These are phyloP conservation scores for Paraphoma sp. DNA, from an alignment of 2,329 filamentous ascomycete species.

Conservation along the genomic window DNA sequence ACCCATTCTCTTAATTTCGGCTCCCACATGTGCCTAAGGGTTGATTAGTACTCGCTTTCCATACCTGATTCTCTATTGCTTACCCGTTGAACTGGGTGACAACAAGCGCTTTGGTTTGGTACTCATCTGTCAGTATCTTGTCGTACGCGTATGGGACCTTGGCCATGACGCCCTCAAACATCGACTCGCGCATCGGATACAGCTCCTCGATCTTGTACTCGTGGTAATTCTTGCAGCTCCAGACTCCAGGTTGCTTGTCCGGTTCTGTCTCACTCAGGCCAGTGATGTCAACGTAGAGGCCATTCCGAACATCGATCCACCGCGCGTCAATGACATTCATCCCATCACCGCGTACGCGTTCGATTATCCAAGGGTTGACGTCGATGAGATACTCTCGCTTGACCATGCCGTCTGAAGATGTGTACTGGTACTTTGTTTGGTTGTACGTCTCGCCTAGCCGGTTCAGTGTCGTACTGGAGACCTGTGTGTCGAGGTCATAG, in stretches of 20 bases:
- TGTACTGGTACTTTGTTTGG: conserved; percentile 64
- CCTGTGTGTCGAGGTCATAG: conserved; percentile 83
- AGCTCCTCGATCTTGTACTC: conserved; percentile 73
- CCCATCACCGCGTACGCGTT: conserved; percentile 69
- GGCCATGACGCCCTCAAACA: conserved; percentile 76
- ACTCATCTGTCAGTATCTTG: conserved; percentile 70
- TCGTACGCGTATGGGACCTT: conserved; percentile 74
- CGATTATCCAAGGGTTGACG: conserved; percentile 73
- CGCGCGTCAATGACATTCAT: conserved; percentile 83
- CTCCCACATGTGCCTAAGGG: conserved; percentile 65
- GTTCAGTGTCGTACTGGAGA: conserved; percentile 70
- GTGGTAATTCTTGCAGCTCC: conserved; percentile 83
- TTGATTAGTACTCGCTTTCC: conserved; percentile 7
- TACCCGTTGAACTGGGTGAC: conserved; percentile 68
- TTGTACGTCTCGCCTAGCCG: conserved; percentile 73
- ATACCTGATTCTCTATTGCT: not conserved
- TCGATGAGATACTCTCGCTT: conserved; percentile 72
- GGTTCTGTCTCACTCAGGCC: conserved; percentile 73
- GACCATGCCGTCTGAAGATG: conserved; percentile 43
- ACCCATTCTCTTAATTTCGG: conserved; percentile 66
- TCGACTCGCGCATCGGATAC: conserved; percentile 75
- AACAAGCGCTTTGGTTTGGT: conserved; percentile 66
- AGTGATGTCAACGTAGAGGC: conserved; percentile 85
- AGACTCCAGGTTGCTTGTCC: conserved; percentile 65
- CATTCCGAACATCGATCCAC: conserved; percentile 79